A percentile compares a stretch with the other conserved stretches of the same genome.
Evolutionary conservation across 2,329 filamentous ascomycete species (phyloP).

Genomic region (Erysiphe pulchra): DNA sequence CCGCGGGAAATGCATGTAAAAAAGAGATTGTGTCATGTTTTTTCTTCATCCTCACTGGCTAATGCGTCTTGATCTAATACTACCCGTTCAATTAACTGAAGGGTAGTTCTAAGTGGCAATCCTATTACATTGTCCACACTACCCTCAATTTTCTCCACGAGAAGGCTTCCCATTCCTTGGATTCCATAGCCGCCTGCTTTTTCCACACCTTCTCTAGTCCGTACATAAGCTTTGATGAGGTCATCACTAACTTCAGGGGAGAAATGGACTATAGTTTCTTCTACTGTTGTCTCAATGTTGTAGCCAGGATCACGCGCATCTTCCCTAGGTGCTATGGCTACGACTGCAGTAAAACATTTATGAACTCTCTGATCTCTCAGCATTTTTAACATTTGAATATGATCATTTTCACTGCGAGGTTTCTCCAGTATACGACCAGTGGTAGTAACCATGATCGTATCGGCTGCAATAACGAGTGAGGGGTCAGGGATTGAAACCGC

Average conservation of each 20-base stretch:
- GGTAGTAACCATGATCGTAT: constrained; percentile 65
- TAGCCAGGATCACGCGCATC: constrained; percentile 72
- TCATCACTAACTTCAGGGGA: constrained; percentile 53
- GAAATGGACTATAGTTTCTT: constrained; percentile 83
- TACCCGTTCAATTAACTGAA: constrained; percentile 74
- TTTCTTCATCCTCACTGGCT: constrained; percentile 19
- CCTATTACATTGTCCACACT: constrained; percentile 87
- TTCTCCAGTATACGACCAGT: constrained; percentile 72
- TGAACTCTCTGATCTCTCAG: constrained; percentile 56
- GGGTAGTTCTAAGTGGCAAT: constrained; percentile 50
- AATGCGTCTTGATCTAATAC: constrained; percentile 45
- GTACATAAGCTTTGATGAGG: constrained; percentile 57
- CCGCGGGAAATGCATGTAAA: too few species aligned
- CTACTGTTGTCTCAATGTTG: constrained; percentile 51
- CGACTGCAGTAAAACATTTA: constrained; percentile 67
- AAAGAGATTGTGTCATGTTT: background rate
- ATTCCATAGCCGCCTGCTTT: constrained; percentile 93
- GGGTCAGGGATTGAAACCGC: constrained; percentile 30
- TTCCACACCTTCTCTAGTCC: constrained; percentile 74
- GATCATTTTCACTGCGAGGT: constrained; percentile 55
- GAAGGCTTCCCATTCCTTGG: constrained; percentile 63
- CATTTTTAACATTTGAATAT: constrained; percentile 59
- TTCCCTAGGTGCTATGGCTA: constrained; percentile 55
- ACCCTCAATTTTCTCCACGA: constrained; percentile 76
- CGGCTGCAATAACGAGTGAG: constrained; percentile 64